These are phyloP conservation scores for Albatrellus ellisii DNA, from an alignment of 768 basidiomycete genomes.

Conservation along the genomic window DNA sequence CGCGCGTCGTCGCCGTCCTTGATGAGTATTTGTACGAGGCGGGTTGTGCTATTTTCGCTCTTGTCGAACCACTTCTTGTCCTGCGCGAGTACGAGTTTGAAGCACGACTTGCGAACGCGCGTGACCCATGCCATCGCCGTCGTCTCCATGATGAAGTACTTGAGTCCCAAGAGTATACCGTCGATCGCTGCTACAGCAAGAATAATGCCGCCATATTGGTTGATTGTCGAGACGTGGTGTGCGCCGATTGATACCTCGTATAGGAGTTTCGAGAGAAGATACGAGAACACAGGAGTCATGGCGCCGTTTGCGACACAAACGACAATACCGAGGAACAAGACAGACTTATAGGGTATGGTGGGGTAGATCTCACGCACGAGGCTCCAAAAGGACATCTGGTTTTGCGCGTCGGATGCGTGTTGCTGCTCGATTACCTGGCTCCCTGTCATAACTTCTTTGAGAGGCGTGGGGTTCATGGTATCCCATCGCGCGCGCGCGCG, in stretches of 20 bases:
- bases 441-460: slow-evolving; percentile 16
- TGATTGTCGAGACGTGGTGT: slow-evolving; percentile 44
- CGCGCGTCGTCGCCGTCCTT: slow-evolving; percentile 88
- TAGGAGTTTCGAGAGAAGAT: slow-evolving; percentile 70
- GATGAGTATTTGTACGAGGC: slow-evolving; percentile 62
- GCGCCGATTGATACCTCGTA: slow-evolving; percentile 65
- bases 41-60: slow-evolving; percentile 39
- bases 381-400: slow-evolving; percentile 26
- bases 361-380: slow-evolving; percentile 49
- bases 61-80: slow-evolving; percentile 85
- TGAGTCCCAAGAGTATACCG: slow-evolving; percentile 59
- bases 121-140: slow-evolving; percentile 67
- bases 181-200: slow-evolving; percentile 66
- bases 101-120: slow-evolving; percentile 40
- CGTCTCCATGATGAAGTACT: slow-evolving; percentile 73
- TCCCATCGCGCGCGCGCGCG: slow-evolving; percentile 23
- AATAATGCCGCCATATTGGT: slow-evolving; percentile 58
- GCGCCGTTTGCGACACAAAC: slow-evolving; percentile 65
- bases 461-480: slow-evolving; percentile 14
- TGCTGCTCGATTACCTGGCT: not conserved
- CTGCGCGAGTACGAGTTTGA: slow-evolving; percentile 52
- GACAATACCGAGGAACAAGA: slow-evolving; percentile 57
- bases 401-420: slow-evolving; percentile 3
- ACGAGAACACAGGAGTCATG: slow-evolving; percentile 88
- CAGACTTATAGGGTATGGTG: slow-evolving; percentile 58